Evolutionary conservation across 495 filamentous ascomycete species (phyloP).

Genomic region (Diplogelasinospora grovesii): DNA sequence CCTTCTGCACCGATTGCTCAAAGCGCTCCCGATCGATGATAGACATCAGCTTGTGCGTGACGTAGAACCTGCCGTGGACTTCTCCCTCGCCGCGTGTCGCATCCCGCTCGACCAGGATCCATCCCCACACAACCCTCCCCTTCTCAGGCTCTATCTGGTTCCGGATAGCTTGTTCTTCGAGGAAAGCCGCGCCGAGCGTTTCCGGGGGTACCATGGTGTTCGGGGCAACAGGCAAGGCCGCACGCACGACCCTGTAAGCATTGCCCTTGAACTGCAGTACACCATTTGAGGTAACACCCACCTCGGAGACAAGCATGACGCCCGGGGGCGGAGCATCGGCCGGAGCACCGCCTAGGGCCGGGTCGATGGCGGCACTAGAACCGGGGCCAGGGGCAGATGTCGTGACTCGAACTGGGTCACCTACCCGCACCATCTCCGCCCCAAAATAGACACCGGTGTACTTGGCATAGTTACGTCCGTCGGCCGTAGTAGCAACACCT

Average conservation of each 20-base stretch:
- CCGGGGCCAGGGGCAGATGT: neutral
- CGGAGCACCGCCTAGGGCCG: neutral
- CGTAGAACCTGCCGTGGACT: slow-evolving; percentile 40
- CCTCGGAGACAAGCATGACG: slow-evolving; percentile 31
- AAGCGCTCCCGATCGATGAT: slow-evolving; percentile 24
- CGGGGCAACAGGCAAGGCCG: slow-evolving; percentile 5
- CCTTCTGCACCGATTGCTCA: slow-evolving; percentile 15
- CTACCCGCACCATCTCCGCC: slow-evolving; percentile 35
- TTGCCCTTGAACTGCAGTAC: slow-evolving; percentile 23
- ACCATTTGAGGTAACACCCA: slow-evolving; percentile 10
- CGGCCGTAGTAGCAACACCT: slow-evolving; percentile 5
- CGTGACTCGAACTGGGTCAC: slow-evolving; percentile 33
- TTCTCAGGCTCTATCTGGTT: slow-evolving; percentile 23
- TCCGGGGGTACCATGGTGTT: slow-evolving; percentile 7
- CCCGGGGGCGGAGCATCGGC: slow-evolving; percentile 4
- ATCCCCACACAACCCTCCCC: slow-evolving; percentile 23
- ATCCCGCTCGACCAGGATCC: slow-evolving; percentile 19
- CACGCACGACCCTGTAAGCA: slow-evolving; percentile 18
- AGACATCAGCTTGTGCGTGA: slow-evolving; percentile 28
- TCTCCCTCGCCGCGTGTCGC: slow-evolving; percentile 18
- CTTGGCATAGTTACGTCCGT: slow-evolving; percentile 4
- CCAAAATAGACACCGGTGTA: slow-evolving; percentile 36
- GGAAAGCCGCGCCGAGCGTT: slow-evolving; percentile 26
- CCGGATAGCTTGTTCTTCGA: slow-evolving; percentile 27
- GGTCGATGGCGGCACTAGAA: slow-evolving; percentile 11